These are phyloP conservation scores for Bolboschoenoplectus hybrid DNA, from an alignment of 202 grass and related monocot genomes.

Conservation along the genomic window DNA sequence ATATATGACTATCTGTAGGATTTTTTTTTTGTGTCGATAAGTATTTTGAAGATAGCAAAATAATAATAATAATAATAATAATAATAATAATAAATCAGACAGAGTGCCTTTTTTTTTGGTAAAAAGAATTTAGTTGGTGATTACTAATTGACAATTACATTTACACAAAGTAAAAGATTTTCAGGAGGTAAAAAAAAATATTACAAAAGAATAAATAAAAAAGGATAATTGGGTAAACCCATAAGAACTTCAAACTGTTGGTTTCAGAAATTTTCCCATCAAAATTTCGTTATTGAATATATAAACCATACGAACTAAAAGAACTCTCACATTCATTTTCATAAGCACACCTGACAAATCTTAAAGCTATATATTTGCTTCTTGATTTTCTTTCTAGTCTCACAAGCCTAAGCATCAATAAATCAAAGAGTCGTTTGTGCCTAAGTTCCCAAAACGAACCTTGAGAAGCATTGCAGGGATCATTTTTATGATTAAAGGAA, in stretches of 20 bases:
- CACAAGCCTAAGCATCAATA: no score
- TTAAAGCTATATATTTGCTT: neutral
- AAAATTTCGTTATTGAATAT: neutral
- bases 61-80: neutral
- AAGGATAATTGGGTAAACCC: no score
- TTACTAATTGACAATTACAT: neutral
- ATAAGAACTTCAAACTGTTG: neutral
- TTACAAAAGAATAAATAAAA: neutral
- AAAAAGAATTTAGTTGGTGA: neutral
- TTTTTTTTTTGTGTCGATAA: neutral
- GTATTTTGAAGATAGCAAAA: neutral
- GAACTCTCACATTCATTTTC: neutral
- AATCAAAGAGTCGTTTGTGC: no score
- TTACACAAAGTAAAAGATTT: neutral
- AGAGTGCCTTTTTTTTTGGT: neutral
- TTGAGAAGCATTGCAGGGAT: neutral
- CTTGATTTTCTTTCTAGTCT: neutral
- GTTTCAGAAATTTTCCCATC: neutral
- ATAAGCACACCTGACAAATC: neutral
- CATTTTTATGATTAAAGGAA: neutral
- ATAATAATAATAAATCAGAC: neutral
- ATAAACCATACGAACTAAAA: neutral
- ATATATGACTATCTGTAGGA: neutral
- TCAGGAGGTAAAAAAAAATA: neutral
- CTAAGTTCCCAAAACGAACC: neutral